A percentile compares a stretch with the other conserved stretches of the same genome.
These are phyloP conservation scores for Ogataea methylovora DNA, from an alignment of 805 yeast species.

Conservation along the genomic window DNA sequence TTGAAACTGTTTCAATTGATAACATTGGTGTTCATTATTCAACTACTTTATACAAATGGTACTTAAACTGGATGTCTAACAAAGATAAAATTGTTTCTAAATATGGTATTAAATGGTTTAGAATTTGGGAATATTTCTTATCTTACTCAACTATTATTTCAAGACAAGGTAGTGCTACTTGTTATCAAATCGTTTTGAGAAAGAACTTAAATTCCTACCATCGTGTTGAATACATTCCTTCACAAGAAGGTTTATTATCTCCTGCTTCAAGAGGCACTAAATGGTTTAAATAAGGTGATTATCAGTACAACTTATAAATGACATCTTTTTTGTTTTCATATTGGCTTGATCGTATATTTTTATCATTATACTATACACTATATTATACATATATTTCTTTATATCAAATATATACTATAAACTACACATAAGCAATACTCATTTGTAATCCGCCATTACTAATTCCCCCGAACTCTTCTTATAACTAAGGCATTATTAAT, in stretches of 20 bases:
- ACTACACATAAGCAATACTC: too few species aligned
- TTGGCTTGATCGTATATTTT: too few species aligned
- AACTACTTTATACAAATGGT: constrained; percentile 90
- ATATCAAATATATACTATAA: too few species aligned
- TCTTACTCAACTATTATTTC: constrained; percentile 77
- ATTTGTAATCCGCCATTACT: too few species aligned
- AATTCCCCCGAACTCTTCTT: too few species aligned
- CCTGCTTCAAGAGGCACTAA: constrained; percentile 47
- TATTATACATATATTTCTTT: too few species aligned
- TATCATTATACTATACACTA: too few species aligned
- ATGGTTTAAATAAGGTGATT: constrained; percentile 41
- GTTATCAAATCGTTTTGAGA: constrained; percentile 86
- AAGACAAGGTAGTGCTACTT: constrained; percentile 90
- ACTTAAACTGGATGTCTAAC: constrained; percentile 87
- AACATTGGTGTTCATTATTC: constrained; percentile 92
- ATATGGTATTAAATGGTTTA: constrained; percentile 85
- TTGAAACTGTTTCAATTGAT: constrained; percentile 77
- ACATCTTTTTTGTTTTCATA: too few species aligned
- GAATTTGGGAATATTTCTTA: constrained; percentile 89
- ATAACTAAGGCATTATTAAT: too few species aligned
- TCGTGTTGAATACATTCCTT: constrained; percentile 73
- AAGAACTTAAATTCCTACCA: constrained; percentile 82
- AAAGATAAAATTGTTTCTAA: constrained; percentile 66
- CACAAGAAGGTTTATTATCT: constrained; percentile 63
- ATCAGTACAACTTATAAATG: too few species aligned